A percentile compares a stretch with the other conserved stretches of the same genome.
These are phyloP conservation scores for Buddleja alternifolia DNA, from an alignment of 257 asterid species.

Conservation along the genomic window DNA sequence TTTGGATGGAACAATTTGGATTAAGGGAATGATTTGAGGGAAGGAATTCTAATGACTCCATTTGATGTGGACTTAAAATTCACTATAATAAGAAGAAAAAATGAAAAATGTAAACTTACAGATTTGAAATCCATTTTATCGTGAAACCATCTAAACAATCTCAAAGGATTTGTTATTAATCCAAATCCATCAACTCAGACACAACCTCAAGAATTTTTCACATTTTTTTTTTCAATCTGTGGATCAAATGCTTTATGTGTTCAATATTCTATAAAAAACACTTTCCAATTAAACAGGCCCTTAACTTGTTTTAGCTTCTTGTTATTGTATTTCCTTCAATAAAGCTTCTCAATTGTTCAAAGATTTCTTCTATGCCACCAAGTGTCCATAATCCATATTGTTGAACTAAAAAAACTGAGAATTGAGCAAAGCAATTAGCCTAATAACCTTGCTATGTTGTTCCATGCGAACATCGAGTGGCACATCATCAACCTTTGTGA, in stretches of 20 bases:
- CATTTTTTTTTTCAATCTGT: not conserved
- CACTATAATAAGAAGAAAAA: too few species aligned
- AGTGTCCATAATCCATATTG: not conserved
- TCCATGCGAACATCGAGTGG: conserved; percentile 89
- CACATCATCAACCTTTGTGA: conserved; percentile 83
- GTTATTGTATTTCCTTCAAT: not conserved
- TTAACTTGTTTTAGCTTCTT: not conserved
- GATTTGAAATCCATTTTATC: too few species aligned
- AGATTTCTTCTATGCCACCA: not conserved
- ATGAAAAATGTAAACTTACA: too few species aligned
- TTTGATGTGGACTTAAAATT: too few species aligned
- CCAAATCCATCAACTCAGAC: too few species aligned
- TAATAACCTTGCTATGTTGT: conserved; percentile 85
- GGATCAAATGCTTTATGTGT: not conserved
- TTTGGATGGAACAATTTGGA: too few species aligned
- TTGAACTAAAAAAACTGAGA: not conserved
- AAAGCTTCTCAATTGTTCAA: not conserved
- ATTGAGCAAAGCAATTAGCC: conserved; percentile 3
- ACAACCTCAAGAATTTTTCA: not conserved
- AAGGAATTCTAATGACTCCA: too few species aligned
- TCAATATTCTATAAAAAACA: not conserved
- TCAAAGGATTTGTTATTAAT: too few species aligned
- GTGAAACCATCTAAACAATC: too few species aligned
- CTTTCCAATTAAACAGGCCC: not conserved
- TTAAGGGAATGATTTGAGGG: too few species aligned